A percentile compares a stretch with the other conserved stretches of the same genome.
Evolutionary conservation across 176 grass and related monocot genomes (phyloP).

Genomic region (Ensete glaucum): DNA sequence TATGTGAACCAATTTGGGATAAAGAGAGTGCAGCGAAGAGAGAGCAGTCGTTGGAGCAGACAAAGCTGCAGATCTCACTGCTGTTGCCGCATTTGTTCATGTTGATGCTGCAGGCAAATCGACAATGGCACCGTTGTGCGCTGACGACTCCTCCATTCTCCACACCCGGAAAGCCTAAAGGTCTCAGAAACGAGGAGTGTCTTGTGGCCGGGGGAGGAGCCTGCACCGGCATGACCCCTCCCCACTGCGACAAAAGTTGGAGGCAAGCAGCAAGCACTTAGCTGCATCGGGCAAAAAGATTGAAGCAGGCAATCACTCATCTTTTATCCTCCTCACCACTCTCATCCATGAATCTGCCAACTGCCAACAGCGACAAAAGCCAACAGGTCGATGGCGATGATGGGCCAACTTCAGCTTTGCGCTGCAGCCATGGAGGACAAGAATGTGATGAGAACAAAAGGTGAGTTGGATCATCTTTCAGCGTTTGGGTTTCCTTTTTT

Average conservation of each 20-base stretch:
- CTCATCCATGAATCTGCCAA: neutral
- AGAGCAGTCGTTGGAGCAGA: neutral
- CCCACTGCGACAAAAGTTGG: neutral
- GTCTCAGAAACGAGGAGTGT: neutral
- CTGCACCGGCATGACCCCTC: neutral
- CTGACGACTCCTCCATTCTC: neutral
- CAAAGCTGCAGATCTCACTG: neutral
- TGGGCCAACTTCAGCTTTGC: neutral
- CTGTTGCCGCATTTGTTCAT: neutral
- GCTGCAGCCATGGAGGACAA: neutral
- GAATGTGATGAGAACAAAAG: neutral
- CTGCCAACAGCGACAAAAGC: neutral
- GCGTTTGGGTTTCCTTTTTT: neutral
- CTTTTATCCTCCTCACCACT: neutral
- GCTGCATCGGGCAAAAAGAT: no score
- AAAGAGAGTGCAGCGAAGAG: no score
- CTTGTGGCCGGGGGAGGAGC: neutral
- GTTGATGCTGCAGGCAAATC: neutral
- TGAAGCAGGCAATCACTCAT: no score
- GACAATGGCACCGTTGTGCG: neutral
- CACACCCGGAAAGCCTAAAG: neutral
- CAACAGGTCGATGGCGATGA: neutral
- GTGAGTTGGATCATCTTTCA: neutral
- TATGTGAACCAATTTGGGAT: no score
- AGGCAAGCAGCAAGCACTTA: neutral